These are phyloP conservation scores for Exserohilum turcica DNA, from an alignment of 2,329 filamentous ascomycete species.

Conservation along the genomic window DNA sequence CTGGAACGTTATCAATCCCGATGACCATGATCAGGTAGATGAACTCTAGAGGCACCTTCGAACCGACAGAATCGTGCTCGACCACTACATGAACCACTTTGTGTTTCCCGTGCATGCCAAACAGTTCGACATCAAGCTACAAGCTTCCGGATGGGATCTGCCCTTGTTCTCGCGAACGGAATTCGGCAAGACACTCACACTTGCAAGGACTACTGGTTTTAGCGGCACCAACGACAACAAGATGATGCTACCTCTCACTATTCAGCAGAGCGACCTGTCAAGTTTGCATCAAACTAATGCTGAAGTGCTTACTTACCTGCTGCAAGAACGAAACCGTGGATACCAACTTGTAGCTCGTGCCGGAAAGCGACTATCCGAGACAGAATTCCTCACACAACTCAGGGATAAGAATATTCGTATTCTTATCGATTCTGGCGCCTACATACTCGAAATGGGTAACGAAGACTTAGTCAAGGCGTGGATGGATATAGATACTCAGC, in stretches of 20 bases:
- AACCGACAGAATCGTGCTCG: slow-evolving; percentile 59
- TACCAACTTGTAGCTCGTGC: slow-evolving; percentile 26
- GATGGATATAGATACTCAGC: slow-evolving; percentile 48
- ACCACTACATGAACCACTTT: slow-evolving; percentile 65
- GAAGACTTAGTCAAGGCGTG: slow-evolving; percentile 55
- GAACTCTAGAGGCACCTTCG: slow-evolving; percentile 61
- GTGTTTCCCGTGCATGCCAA: slow-evolving; percentile 67
- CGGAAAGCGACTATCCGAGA: slow-evolving; percentile 27
- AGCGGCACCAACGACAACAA: slow-evolving; percentile 71
- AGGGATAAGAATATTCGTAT: slow-evolving; percentile 57
- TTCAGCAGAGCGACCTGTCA: slow-evolving; percentile 61
- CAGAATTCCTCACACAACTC: slow-evolving; percentile 43
- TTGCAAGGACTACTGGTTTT: slow-evolving; percentile 63
- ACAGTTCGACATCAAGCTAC: slow-evolving; percentile 67
- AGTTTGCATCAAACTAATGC: slow-evolving; percentile 69
- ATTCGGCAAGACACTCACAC: slow-evolving; percentile 48
- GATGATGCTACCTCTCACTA: slow-evolving; percentile 60
- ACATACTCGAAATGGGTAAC: slow-evolving; percentile 65
- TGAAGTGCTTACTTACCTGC: slow-evolving; percentile 63
- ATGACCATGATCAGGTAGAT: slow-evolving; percentile 54
- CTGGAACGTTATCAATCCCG: slow-evolving; percentile 35
- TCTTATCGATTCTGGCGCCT: slow-evolving; percentile 72
- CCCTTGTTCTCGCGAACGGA: slow-evolving; percentile 35
- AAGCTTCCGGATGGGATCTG: slow-evolving; percentile 71
- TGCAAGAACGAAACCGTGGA: slow-evolving; percentile 51